Percentiles rank a stretch among this genome's conserved stretches.
phyloP scores from a whole-genome alignment of 1,284 basidiomycete genomes.

The Ustilago xerochloae region DNA sequence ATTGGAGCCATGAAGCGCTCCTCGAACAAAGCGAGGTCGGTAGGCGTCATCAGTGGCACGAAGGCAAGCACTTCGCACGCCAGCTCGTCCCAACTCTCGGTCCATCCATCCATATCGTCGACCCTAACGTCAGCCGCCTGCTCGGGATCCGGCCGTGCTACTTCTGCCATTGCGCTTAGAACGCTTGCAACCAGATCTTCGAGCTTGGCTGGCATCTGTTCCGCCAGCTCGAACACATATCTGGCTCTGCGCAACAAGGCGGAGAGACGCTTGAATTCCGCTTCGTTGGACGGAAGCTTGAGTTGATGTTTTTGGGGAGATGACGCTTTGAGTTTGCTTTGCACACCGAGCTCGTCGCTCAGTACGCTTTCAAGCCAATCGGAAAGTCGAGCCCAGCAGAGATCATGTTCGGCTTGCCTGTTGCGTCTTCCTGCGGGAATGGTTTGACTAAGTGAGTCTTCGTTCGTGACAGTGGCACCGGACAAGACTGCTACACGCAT shows the following conservation, averaged over 20 bases:
- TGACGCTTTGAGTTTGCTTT: neutral
- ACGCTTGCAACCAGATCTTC: constrained; percentile 27
- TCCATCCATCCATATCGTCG: constrained; percentile 23
- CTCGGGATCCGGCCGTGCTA: constrained; percentile 2
- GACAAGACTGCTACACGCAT: constrained; percentile 48
- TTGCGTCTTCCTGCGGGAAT: constrained; percentile 21
- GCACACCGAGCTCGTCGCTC: constrained; percentile 44
- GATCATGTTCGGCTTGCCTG: constrained; percentile 33
- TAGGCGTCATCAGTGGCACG: constrained; percentile 35
- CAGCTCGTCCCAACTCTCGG: constrained; percentile 30
- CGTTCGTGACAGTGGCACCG: constrained; percentile 45
- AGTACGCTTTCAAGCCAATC: constrained; percentile 53
- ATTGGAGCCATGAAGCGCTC: constrained; percentile 30
- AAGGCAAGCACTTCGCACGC: constrained; percentile 32
- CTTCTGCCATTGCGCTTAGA: constrained; percentile 23
- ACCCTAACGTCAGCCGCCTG: neutral
- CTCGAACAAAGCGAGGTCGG: constrained; percentile 19
- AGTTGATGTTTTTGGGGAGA: constrained; percentile 7
- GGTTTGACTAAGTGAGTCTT: constrained; percentile 44
- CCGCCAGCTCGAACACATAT: constrained; percentile 31
- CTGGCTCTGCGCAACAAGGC: constrained; percentile 20
- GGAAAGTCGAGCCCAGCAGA: constrained; percentile 44
- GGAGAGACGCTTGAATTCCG: constrained; percentile 28
- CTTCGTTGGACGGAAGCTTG: constrained; percentile 24
- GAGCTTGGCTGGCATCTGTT: constrained; percentile 36